Evolutionary conservation across 148 eudicot genomes (phyloP), one percentile per base, ranked within the genome.

Genomic region (Simmondsia chinensis): DNA sequence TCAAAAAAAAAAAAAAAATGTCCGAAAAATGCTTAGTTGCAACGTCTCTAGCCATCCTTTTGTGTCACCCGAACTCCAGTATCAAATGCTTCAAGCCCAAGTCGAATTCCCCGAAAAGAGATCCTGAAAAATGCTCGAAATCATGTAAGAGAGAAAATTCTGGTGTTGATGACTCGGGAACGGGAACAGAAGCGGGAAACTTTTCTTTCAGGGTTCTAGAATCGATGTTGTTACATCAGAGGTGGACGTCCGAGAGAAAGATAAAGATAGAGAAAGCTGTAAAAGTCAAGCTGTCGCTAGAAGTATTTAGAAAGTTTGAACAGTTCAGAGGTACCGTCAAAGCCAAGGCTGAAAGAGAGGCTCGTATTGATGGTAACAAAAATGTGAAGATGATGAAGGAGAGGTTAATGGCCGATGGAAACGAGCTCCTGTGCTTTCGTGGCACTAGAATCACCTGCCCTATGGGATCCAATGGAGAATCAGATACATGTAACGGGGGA

Each of bases 11-110:
- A n/a, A n/a, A n/a, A n/a, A n/a, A n/a, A n/a, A n/a, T n/a, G n/a
- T n/a, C n/a, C n/a, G 53, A 48, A 38, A 48, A 23, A 48, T 48
- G 53, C 28, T 15, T 48, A 14, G 26, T 48, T 6, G 29, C 53
- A 20, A 23, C 53, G 21, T 33, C 53, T 19, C 19, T 48, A 6
- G 53, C 53, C 2, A 20, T 48, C 9, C 53, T 48, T 11, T 41
- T 48, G n/a, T 48, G 53, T 12, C 53, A 48, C 15, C 53, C 53
- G 1, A 48, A 27, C 53, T 18, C 41, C n/a, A 48, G 17, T 41
- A 48, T 20, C 40, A 33, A 22, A 7, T 48, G 53, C n/a, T 33
- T 38, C 34, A 48, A 48, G 15, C 21, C 53, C 14, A 48, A 34
- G 39, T 19, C 14, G 21, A 30, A 28, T 8, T 18, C 2, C 38